phyloP scores from a whole-genome alignment of 148 eudicot species.

The Spergularia marina region DNA sequence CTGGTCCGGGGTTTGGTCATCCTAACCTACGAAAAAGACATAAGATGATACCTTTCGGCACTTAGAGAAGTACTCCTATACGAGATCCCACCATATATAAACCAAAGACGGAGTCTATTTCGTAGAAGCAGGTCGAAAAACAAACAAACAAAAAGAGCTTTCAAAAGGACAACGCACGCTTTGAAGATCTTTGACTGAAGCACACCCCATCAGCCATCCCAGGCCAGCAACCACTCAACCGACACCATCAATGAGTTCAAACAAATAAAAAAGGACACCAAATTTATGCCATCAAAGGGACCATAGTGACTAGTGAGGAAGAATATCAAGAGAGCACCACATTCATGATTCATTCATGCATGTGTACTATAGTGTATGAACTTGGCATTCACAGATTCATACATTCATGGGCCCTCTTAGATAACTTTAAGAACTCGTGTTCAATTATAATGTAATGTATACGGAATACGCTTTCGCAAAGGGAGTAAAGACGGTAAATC shows the following conservation, averaged over 20 bases:
- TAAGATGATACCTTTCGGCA: no score
- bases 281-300: slow-evolving; percentile 5
- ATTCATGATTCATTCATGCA: not conserved
- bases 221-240: slow-evolving; percentile 14
- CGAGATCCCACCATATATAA: no score
- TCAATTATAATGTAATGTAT: no score
- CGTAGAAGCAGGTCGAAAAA: not conserved
- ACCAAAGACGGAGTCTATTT: not conserved
- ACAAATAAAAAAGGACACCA: not conserved
- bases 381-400: not conserved
- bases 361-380: not conserved
- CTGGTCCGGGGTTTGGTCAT: no score
- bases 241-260: not conserved
- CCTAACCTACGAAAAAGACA: no score
- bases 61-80: no score
- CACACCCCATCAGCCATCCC: not conserved
- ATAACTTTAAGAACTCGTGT: no score
- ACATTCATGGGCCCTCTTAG: not conserved
- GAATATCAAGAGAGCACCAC: not conserved
- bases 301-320: not conserved
- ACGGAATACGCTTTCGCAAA: no score
- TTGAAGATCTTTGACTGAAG: not conserved
- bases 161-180: slow-evolving; percentile 15
- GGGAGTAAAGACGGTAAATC: no score
- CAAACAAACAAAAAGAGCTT: not conserved